Evolutionary conservation across 768 basidiomycete genomes (phyloP).

Genomic region (Chiua virens): DNA sequence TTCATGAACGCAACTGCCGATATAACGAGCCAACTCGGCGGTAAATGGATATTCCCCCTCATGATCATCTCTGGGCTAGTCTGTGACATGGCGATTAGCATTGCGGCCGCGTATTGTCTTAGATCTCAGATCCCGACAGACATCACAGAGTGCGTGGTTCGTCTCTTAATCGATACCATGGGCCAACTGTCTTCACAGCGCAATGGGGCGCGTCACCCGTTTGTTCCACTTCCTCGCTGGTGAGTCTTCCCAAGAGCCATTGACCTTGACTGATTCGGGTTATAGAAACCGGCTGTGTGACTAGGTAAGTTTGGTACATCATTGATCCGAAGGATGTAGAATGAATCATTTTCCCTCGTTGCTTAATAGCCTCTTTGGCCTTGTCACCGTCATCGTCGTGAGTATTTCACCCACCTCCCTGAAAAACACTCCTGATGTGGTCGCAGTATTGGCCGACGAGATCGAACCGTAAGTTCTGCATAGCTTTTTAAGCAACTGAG

Average conservation of each 20-base stretch:
- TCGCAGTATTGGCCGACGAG: constrained; percentile 19
- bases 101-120: constrained; percentile 9
- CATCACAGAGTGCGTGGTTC: constrained; percentile 6
- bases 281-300: constrained; percentile 14
- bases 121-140: not conserved
- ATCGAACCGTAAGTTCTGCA: constrained; percentile 4
- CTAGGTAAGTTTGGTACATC: constrained; percentile 8
- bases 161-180: not conserved
- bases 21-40: constrained; percentile 10
- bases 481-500: not conserved
- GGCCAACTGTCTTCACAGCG: constrained; percentile 2
- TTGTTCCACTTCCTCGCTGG: constrained; percentile 9
- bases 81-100: constrained; percentile 18
- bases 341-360: not conserved
- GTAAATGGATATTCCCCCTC: constrained; percentile 20
- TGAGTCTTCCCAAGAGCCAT: constrained; percentile 1
- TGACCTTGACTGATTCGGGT: not conserved
- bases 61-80: constrained; percentile 13
- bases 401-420: not conserved
- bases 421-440: not conserved
- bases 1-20: constrained; percentile 3
- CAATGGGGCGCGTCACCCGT: not conserved
- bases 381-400: constrained; percentile 11
- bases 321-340: not conserved
- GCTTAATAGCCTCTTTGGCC: constrained; percentile 13